Evolutionary conservation across 2,329 filamentous ascomycete species (phyloP).

Genomic region (Cercospora janseana): DNA sequence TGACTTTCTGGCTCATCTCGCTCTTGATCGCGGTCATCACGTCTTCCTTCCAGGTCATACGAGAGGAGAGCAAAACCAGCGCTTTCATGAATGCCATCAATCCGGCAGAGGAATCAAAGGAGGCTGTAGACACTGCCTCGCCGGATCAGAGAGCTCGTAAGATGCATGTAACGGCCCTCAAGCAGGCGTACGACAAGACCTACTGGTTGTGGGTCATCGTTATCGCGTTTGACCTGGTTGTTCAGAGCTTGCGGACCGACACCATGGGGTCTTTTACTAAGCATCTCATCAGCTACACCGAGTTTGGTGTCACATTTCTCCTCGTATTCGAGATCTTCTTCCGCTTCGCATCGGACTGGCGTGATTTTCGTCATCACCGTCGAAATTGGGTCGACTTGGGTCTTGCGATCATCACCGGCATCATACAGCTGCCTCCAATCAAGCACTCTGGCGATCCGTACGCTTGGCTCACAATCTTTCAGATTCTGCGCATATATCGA

Average conservation of each 20-base stretch:
- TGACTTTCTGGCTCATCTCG: slow-evolving; percentile 96
- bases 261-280: slow-evolving; percentile 64
- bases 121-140: not conserved
- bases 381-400: slow-evolving; percentile 77
- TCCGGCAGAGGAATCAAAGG: slow-evolving; percentile 28
- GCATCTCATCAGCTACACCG: slow-evolving; percentile 67
- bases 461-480: slow-evolving; percentile 86
- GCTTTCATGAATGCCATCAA: slow-evolving; percentile 79
- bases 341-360: slow-evolving; percentile 76
- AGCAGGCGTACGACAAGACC: slow-evolving; percentile 71
- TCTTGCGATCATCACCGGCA: slow-evolving; percentile 74
- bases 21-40: slow-evolving; percentile 95
- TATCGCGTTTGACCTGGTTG: slow-evolving; percentile 76
- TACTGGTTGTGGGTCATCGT: slow-evolving; percentile 74
- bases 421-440: slow-evolving; percentile 84
- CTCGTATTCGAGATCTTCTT: slow-evolving; percentile 80
- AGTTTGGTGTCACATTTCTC: slow-evolving; percentile 72
- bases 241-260: slow-evolving; percentile 74
- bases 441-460: slow-evolving; percentile 69
- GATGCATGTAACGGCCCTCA: slow-evolving; percentile 52
- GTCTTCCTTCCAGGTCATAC: slow-evolving; percentile 95
- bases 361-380: slow-evolving; percentile 69
- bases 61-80: slow-evolving; percentile 91
- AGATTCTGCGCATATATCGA: slow-evolving; percentile 87
- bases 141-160: slow-evolving; percentile 27